Base-by-base conservation (phyloP, 352 stramenopile genomes). In the Achlya hypogyna region DNA sequence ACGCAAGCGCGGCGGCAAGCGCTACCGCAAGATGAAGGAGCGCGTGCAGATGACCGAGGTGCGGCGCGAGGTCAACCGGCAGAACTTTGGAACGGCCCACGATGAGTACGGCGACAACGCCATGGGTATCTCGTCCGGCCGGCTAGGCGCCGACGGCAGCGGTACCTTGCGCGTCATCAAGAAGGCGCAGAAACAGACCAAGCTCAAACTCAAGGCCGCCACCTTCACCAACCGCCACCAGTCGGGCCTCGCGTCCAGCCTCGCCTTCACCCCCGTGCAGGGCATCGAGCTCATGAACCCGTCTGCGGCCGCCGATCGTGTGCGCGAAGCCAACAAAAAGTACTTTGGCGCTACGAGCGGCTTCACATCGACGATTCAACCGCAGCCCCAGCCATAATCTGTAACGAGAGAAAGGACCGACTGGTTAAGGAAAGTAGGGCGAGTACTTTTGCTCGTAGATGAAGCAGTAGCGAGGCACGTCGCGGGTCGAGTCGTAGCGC, bases 81-180 rank as follows among this genome's bases (percentile, higher is more conserved):
- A 98, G 69, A 89, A 88, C 20, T 99, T 99, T 65, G 95, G 82
- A 6, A 87, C 91, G 22, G 81, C 89, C 52, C 90, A 96, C 65
- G 85, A 93, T 64, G 96, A 99, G 74, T 99, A 99, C 71, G 96
- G 96, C 14, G 97, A 99, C 74, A 97, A 98, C 64, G 95, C 93
- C 23, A 99, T 99, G 96, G 97, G 96, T n/a, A 82, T 98, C 43
- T 97, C 94, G 4, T 72, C 88, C 31, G 96, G 96, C 18, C 87
- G 97, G 8, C 77, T 99, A 16, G 90, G 88, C 10, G 81, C 87
- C 27, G 88, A 95, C 78, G 91, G 88, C 43, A 93, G 84, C 25
- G 92, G 92, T 14, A 88, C 84, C 40, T 76, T 98, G 62, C 86
- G 93, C 34, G 79, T 95, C 38, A 69, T 82, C 56, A 80, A 84